Evolutionary conservation across 1,139 yeast species (phyloP).

Genomic region (Lodderomyces pseudojiufengensis): DNA sequence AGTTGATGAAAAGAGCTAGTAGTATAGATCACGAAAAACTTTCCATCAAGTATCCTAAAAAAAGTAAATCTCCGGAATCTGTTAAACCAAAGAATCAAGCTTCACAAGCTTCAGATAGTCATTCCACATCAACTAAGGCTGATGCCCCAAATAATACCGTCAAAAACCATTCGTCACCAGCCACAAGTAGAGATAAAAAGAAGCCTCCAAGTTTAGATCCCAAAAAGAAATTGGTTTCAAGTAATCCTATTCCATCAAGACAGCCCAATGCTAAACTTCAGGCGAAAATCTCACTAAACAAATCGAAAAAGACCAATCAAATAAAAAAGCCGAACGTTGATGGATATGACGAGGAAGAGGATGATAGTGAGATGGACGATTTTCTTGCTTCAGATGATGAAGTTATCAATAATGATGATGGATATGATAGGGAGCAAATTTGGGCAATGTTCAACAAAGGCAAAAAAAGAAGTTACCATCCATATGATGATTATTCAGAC

Average conservation of each 20-base stretch:
- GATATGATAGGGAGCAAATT: constrained; percentile 78
- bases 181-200: background rate
- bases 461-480: constrained; percentile 42
- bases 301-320: constrained; percentile 1
- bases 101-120: too few relatives aligned
- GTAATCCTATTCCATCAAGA: constrained; percentile 16
- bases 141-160: background rate
- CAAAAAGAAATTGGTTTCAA: constrained; percentile 5
- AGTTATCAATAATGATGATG: constrained; percentile 30
- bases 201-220: background rate
- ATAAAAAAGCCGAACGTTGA: background rate
- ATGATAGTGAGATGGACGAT: constrained; percentile 42
- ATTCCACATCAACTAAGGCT: too few relatives aligned
- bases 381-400: constrained; percentile 61
- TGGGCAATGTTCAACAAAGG: constrained; percentile 83
- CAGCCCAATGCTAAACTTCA: constrained; percentile 24
- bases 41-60: constrained; percentile 32
- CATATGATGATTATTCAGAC: constrained; percentile 57
- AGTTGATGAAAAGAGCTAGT: constrained; percentile 71
- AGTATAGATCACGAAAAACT: constrained; percentile 44
- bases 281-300: constrained; percentile 22
- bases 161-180: constrained; percentile 1
- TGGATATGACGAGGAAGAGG: constrained; percentile 17
- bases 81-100: constrained; percentile 1
- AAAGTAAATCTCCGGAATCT: constrained; percentile 30